These are phyloP conservation scores for Halophytophthora batemanensis DNA, from an alignment of 352 stramenopile species.

Conservation along the genomic window DNA sequence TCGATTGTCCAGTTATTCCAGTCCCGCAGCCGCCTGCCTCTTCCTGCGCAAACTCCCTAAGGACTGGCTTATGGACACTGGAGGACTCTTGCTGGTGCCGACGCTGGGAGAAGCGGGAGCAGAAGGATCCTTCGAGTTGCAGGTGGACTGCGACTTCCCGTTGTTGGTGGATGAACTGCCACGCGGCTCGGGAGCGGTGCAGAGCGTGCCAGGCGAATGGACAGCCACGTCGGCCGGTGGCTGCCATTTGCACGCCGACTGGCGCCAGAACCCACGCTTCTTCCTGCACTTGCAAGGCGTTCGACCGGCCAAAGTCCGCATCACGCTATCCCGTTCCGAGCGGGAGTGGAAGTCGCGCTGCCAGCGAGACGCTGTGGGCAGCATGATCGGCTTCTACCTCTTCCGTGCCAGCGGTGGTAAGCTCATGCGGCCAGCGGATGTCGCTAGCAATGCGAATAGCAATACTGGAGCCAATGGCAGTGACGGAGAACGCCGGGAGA, in stretches of 20 bases:
- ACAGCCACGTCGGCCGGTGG: slow-evolving; percentile 52
- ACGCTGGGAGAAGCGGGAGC: slow-evolving; percentile 65
- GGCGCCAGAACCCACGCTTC: slow-evolving; percentile 88
- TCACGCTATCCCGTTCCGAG: slow-evolving; percentile 79
- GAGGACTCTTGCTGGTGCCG: slow-evolving; percentile 68
- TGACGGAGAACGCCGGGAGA: too few species aligned
- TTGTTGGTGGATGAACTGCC: slow-evolving; percentile 61
- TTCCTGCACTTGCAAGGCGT: slow-evolving; percentile 72
- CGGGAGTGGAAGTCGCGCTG: slow-evolving; percentile 81
- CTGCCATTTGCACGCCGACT: slow-evolving; percentile 79
- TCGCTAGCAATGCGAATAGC: slow-evolving; percentile 6
- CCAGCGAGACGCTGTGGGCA: slow-evolving; percentile 78
- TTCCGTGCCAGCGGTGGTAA: slow-evolving; percentile 46
- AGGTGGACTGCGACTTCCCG: slow-evolving; percentile 82
- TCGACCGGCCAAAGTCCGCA: slow-evolving; percentile 65
- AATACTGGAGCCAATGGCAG: too few species aligned
- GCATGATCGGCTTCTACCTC: slow-evolving; percentile 91
- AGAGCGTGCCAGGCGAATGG: slow-evolving; percentile 83
- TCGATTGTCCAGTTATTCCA: slow-evolving; percentile 57
- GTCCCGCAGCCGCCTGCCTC: slow-evolving; percentile 47
- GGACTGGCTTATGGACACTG: slow-evolving; percentile 45
- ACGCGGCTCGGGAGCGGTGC: slow-evolving; percentile 46
- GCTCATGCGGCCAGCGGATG: slow-evolving; percentile 30
- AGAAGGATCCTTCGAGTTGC: slow-evolving; percentile 81
- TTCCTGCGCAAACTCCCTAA: slow-evolving; percentile 64